phyloP scores from a whole-genome alignment of 306 rosid genomes.

The Erythrophleum fordii region DNA sequence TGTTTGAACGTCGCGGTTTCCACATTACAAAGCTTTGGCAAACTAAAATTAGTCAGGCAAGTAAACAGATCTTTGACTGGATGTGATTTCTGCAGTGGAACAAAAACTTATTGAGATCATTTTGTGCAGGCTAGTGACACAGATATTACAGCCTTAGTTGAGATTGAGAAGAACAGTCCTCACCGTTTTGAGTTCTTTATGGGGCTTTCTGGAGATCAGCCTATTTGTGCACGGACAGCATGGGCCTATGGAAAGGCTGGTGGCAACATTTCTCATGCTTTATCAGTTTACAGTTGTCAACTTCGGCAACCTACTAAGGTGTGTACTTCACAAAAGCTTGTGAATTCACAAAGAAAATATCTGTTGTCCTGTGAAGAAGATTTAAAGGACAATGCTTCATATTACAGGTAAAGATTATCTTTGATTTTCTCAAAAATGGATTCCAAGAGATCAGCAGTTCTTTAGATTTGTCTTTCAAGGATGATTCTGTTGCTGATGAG shows the following conservation, averaged over 20 bases:
- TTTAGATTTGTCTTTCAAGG: conserved; percentile 86
- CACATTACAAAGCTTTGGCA: conserved; percentile 89
- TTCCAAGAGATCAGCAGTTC: conserved; percentile 95
- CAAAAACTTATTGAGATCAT: conserved; percentile 40
- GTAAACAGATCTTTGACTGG: conserved; percentile 35
- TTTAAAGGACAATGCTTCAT: conserved; percentile 37
- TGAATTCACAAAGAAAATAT: conserved; percentile 35
- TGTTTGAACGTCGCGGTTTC: conserved; percentile 98
- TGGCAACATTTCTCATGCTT: conserved; percentile 91
- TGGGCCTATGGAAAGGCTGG: conserved; percentile 95
- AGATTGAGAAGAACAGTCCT: conserved; percentile 96
- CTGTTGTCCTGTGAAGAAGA: conserved; percentile 36
- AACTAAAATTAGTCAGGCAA: conserved; percentile 94
- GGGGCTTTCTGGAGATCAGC: conserved; percentile 98
- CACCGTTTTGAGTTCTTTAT: conserved; percentile 99
- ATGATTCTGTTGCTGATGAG: conserved; percentile 98
- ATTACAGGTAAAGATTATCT: conserved; percentile 88
- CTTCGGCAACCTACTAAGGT: conserved; percentile 97
- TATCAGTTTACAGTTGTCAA: conserved; percentile 97
- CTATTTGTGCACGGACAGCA: conserved; percentile 96
- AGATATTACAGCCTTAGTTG: conserved; percentile 94
- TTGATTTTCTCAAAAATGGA: conserved; percentile 88
- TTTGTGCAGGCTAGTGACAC: conserved; percentile 86
- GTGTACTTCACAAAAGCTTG: conserved; percentile 37
- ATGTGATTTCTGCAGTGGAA: conserved; percentile 29